These are phyloP conservation scores for Daldinia caldariorum DNA, from an alignment of 495 filamentous ascomycete genomes.

Conservation along the genomic window DNA sequence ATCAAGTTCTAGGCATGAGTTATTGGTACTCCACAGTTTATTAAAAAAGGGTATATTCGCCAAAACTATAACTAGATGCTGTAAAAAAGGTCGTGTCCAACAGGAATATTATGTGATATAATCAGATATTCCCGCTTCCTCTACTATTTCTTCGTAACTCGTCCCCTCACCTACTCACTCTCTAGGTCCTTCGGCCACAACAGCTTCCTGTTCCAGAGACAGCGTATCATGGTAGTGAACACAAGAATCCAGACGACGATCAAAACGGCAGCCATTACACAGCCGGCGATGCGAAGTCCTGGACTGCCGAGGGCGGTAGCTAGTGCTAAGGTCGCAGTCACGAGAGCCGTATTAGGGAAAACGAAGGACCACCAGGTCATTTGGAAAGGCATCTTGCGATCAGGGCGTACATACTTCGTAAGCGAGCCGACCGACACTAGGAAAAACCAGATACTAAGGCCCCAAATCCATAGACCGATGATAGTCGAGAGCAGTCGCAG, in stretches of 20 bases:
- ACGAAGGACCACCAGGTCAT: conserved; percentile 93
- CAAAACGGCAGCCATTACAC: conserved; percentile 68
- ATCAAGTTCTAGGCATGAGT: not conserved
- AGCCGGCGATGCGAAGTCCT: conserved; percentile 73
- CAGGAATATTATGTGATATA: not conserved
- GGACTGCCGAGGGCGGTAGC: conserved; percentile 69
- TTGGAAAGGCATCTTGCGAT: conserved; percentile 72
- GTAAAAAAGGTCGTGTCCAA: not conserved
- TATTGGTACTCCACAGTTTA: not conserved
- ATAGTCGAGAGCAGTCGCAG: conserved; percentile 55
- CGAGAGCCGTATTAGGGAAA: conserved; percentile 83
- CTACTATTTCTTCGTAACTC: not conserved
- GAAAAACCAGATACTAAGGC: conserved; percentile 87
- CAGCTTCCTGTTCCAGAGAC: conserved; percentile 69
- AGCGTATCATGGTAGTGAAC: conserved; percentile 73
- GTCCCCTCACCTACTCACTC: conserved; percentile 65
- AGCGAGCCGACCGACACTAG: conserved; percentile 79
- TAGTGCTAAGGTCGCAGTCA: conserved; percentile 79
- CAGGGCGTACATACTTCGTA: conserved; percentile 70
- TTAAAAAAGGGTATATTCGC: not conserved
- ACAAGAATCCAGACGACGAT: conserved; percentile 77
- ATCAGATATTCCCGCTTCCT: not conserved
- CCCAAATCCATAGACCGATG: conserved; percentile 83
- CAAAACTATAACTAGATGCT: not conserved
- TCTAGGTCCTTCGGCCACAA: conserved; percentile 69